These are phyloP conservation scores for Oropetium thomaeum DNA, from an alignment of 176 grass and related monocot genomes.

Conservation along the genomic window DNA sequence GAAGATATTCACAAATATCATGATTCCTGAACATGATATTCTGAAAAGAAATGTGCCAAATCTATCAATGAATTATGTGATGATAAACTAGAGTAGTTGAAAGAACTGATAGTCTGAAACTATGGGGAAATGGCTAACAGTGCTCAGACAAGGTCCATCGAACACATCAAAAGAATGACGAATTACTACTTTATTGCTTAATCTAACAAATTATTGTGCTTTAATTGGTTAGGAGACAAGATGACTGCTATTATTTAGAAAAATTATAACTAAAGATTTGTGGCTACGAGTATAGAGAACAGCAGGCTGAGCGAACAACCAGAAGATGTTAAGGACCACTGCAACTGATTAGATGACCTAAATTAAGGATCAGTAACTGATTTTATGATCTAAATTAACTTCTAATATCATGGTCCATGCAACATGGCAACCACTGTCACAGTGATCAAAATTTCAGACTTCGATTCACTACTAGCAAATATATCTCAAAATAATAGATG, in stretches of 20 bases:
- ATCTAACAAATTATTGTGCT: not conserved
- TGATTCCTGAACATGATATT: not conserved
- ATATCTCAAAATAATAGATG: not conserved
- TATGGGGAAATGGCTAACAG: not conserved
- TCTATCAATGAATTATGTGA: not conserved
- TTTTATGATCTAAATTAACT: not conserved
- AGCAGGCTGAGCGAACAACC: slow-evolving; percentile 11
- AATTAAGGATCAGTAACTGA: too few relatives aligned
- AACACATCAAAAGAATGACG: slow-evolving; percentile 10
- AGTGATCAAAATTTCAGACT: not conserved
- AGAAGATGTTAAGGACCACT: not conserved
- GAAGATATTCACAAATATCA: slow-evolving; percentile 8
- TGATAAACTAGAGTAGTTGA: slow-evolving; percentile 4
- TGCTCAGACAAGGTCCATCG: not conserved
- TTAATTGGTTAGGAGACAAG: not conserved
- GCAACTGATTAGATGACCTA: not conserved
- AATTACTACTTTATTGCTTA: not conserved
- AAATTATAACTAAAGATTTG: not conserved
- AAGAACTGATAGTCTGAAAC: not conserved
- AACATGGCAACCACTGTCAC: slow-evolving; percentile 1
- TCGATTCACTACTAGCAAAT: not conserved
- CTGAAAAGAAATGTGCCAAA: not conserved
- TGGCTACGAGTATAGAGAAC: slow-evolving; percentile 19
- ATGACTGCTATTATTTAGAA: not conserved
- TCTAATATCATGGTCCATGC: not conserved